phyloP scores from a whole-genome alignment of 805 yeast species.

The Barnettozyma populi region DNA sequence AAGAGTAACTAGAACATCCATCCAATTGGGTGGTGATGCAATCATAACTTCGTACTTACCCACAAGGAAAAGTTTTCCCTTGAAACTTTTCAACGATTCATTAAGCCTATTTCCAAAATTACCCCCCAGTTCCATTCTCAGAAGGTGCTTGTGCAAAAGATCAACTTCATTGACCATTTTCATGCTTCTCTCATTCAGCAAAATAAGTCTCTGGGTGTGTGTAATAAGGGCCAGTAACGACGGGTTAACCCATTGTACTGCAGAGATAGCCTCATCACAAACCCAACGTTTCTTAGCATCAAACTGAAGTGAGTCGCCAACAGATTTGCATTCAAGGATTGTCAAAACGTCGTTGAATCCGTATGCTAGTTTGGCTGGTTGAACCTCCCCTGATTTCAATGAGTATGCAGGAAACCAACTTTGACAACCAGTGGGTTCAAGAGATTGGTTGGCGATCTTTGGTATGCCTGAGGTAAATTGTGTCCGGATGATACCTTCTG shows the following conservation, averaged over 20 bases:
- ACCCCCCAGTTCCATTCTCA: conserved; percentile 21
- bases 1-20: conserved; percentile 49
- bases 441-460: conserved; percentile 26
- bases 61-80: conserved; percentile 44
- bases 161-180: conserved; percentile 21
- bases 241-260: conserved; percentile 52
- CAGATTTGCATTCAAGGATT: conserved; percentile 41
- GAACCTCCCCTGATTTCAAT: conserved; percentile 18
- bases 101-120: conserved; percentile 13
- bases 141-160: conserved; percentile 29
- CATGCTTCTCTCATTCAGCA: conserved; percentile 38
- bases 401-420: conserved; percentile 59
- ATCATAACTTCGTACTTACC: conserved; percentile 48
- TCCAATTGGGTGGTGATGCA: conserved; percentile 69
- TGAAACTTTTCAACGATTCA: conserved; percentile 32
- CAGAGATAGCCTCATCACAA: conserved; percentile 44
- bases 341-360: conserved; percentile 62
- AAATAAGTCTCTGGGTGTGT: conserved; percentile 37
- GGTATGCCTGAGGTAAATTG: conserved; percentile 52
- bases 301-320: conserved; percentile 32
- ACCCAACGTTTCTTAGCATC: conserved; percentile 37
- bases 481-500: conserved; percentile 44
- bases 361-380: conserved; percentile 52
- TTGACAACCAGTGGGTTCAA: conserved; percentile 40
- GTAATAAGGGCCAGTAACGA: conserved; percentile 38